Evolutionary conservation across 1,284 basidiomycete genomes (phyloP), one percentile per base, ranked within the genome.

Genomic region (Melanopsichium pennsylvanicum): DNA sequence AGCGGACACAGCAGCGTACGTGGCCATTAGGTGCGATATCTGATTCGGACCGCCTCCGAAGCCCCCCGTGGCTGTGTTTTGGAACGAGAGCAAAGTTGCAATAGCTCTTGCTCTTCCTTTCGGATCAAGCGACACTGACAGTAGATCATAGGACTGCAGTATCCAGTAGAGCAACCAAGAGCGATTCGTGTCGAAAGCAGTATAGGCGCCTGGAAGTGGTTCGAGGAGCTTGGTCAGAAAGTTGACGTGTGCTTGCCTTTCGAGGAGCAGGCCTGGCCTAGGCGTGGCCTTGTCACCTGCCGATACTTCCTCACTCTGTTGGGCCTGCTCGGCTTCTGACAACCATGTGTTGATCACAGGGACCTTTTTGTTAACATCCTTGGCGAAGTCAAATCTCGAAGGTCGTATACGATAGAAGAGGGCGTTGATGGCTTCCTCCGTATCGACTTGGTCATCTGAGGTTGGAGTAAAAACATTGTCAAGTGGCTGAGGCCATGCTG

Each of bases 41-140:
- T 98, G 96, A 2, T 90, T 87, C 0, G 93, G 90, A 0, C 95
- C 94, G 29, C 94, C 95, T 9, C 88, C 88, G 79, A 97, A 97
- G 2, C 95, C 95, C 2, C 93, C 94, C 3, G 52, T 56, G 1
- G 40, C 26, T 9, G 38, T 48, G 48, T 80, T 70, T 37, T 81
- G 81, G 43, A 77, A 81, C 23, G 71, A 72, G 25, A 82, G 49
- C 11, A 82, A 55, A 15, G 81, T 81, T 0, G 70, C 49, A 23
- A 80, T 76, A 25, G 79, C 76, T 13, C 72, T 61, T 8, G 63
- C 67, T 6, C 71, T 56, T 21, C 62, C 51, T 22, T 55, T 47
- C 3, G 67, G 43, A 48, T 70, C 64, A 11, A 80, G 50, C 13
- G 72, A 54, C 22, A 62, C 46, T 8, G 70, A 71, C 13, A 82